Conservation (phyloP, 208 protist species). For the Leishmania amazonensis region DNA sequence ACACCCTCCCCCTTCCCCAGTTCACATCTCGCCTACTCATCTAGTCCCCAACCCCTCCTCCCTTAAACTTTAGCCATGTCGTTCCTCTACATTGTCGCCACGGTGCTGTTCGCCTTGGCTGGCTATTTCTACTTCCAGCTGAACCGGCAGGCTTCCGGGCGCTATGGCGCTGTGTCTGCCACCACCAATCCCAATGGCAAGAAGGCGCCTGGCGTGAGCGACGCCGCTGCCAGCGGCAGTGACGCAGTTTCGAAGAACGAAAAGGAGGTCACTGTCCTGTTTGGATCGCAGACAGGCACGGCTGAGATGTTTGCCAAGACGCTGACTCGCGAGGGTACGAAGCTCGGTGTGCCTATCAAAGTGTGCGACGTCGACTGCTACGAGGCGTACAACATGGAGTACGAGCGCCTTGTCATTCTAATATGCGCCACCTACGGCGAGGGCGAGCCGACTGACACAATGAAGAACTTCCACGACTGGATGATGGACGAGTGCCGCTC, state of each 20-base stretch:
- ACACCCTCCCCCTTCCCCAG: too few species aligned
- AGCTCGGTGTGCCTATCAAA: slow-evolving; percentile 66
- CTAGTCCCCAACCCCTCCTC: not conserved
- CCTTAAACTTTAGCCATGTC: slow-evolving; percentile 3
- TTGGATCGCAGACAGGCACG: slow-evolving; percentile 89
- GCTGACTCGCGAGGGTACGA: slow-evolving; percentile 65
- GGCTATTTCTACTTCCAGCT: slow-evolving; percentile 59
- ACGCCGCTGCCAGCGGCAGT: not conserved
- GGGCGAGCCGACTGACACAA: slow-evolving; percentile 91
- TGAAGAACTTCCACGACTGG: slow-evolving; percentile 88
- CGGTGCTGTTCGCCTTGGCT: slow-evolving; percentile 43
- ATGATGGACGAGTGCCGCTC: slow-evolving; percentile 70
- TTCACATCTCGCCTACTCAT: not conserved
- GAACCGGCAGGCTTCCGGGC: slow-evolving; percentile 13
- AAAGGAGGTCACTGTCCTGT: slow-evolving; percentile 77
- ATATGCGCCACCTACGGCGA: slow-evolving; percentile 92
- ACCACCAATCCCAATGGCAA: not conserved
- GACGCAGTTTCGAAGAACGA: slow-evolving; percentile 1
- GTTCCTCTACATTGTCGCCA: slow-evolving; percentile 40
- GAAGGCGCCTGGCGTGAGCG: slow-evolving; percentile 1
- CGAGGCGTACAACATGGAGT: slow-evolving; percentile 54
- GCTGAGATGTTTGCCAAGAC: slow-evolving; percentile 92
- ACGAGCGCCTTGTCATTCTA: slow-evolving; percentile 73
- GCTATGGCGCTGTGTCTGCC: not conserved
- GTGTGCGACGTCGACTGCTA: slow-evolving; percentile 76